These are phyloP conservation scores for Arachnopeziza araneosa DNA, from an alignment of 2,329 filamentous ascomycete species.

Conservation along the genomic window DNA sequence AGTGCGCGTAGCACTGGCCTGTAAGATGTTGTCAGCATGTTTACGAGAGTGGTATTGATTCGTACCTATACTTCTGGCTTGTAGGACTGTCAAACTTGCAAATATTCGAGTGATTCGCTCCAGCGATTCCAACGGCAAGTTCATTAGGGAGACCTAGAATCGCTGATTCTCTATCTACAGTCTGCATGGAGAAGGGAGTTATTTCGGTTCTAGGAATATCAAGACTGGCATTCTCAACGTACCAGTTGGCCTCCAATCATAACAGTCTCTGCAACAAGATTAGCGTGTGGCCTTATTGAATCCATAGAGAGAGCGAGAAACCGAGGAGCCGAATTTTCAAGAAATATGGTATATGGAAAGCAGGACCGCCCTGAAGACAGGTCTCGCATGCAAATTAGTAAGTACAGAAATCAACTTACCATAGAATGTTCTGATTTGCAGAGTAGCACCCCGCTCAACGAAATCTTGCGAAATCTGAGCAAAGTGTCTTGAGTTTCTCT, in stretches of 20 bases:
- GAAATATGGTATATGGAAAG: no score
- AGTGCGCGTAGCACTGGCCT: background rate
- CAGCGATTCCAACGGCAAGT: constrained; percentile 20
- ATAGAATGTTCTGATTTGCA: background rate
- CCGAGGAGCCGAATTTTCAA: no score
- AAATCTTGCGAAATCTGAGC: background rate
- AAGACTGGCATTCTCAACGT: background rate
- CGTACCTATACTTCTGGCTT: constrained; percentile 23
- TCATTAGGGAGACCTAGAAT: constrained; percentile 13
- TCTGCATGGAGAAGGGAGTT: background rate
- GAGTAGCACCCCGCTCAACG: background rate
- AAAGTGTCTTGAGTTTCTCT: background rate
- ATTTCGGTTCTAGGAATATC: background rate
- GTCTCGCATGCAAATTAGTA: no score
- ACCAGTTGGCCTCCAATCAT: background rate
- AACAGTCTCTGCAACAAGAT: background rate
- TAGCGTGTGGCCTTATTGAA: no score
- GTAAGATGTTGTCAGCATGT: background rate
- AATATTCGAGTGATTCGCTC: constrained; percentile 28
- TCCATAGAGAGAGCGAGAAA: no score
- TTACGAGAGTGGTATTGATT: background rate
- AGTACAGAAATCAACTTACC: no score
- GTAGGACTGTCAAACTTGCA: constrained; percentile 27
- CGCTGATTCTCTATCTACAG: constrained; percentile 2
- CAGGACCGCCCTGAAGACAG: no score